Evolutionary conservation across 1,139 yeast genomes (phyloP).

Genomic region (Saccharomyces hybrid): DNA sequence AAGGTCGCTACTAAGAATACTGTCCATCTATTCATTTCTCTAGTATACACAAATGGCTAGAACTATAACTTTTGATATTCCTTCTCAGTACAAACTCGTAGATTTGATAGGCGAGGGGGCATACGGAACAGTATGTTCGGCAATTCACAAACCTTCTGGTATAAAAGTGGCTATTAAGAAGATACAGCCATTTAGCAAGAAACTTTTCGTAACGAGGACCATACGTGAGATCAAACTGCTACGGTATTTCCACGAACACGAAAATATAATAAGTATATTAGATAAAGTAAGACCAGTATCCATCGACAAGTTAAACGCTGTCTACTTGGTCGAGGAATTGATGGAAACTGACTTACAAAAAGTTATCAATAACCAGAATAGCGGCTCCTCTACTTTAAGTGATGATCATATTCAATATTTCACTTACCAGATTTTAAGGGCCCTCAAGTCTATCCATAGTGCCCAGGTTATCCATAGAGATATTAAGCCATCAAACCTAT

Average conservation of each 20-base stretch:
- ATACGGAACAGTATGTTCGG: conserved; percentile 91
- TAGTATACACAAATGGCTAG: conserved; percentile 28
- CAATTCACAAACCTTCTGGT: conserved; percentile 67
- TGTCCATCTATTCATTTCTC: background rate
- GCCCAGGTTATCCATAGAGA: conserved; percentile 80
- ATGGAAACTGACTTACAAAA: conserved; percentile 64
- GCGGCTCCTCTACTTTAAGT: conserved; percentile 33
- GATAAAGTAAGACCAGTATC: conserved; percentile 76
- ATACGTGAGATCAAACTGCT: conserved; percentile 79
- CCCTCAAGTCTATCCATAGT: conserved; percentile 55
- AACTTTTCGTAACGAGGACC: conserved; percentile 81
- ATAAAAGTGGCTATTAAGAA: conserved; percentile 86
- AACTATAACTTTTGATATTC: conserved; percentile 73
- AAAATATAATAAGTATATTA: conserved; percentile 85
- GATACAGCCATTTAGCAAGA: conserved; percentile 82
- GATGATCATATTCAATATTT: conserved; percentile 67
- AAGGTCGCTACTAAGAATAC: background rate
- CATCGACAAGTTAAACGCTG: conserved; percentile 60
- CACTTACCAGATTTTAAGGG: conserved; percentile 56
- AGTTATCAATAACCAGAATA: conserved; percentile 36
- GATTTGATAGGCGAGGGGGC: conserved; percentile 95
- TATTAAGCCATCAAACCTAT: conserved; percentile 77
- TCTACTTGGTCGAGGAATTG: conserved; percentile 61
- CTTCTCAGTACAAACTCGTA: conserved; percentile 75
- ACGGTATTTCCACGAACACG: conserved; percentile 83